Conservation (phyloP, 2,329 filamentous ascomycete genomes). For the Microsporum canis region DNA sequence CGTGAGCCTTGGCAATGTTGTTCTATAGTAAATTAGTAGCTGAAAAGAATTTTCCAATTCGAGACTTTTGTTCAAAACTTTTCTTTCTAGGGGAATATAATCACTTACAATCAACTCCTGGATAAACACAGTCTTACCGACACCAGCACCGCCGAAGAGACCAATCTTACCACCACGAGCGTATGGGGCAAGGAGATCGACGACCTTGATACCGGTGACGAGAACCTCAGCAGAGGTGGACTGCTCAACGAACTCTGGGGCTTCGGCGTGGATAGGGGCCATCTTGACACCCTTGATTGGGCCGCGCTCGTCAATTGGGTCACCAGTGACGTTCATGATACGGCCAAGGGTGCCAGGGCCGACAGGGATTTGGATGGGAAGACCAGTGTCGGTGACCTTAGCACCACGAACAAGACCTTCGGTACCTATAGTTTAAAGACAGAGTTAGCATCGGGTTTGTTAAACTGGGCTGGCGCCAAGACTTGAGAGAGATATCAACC, state of each 20-base stretch:
- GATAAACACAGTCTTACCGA: constrained; percentile 99
- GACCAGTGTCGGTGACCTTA: constrained; percentile 75
- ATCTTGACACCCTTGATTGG: constrained; percentile 88
- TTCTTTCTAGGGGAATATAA: background rate
- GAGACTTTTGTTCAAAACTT: background rate
- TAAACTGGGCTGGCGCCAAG: constrained; percentile 5
- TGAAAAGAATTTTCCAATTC: background rate
- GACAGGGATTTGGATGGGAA: constrained; percentile 93
- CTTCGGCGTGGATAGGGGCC: constrained; percentile 85
- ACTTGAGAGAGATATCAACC: constrained; percentile 2
- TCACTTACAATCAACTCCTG: constrained; percentile 84
- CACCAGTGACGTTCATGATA: constrained; percentile 99
- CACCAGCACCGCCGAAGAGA: constrained; percentile 99
- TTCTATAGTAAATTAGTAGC: constrained; percentile 45
- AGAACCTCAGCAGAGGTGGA: constrained; percentile 93
- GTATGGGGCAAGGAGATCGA: constrained; percentile 96
- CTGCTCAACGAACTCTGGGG: constrained; percentile 87
- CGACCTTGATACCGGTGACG: constrained; percentile 99
- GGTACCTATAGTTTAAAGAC: constrained; percentile 55
- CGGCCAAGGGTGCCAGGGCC: constrained; percentile 86
- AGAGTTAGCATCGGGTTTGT: constrained; percentile 13
- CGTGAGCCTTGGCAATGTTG: constrained; percentile 99
- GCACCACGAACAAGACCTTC: constrained; percentile 97
- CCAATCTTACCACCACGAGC: constrained; percentile 99
- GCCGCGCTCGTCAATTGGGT: constrained; percentile 98